Evolutionary conservation across 371 early-diverging fungal species (phyloP), one percentile per base, ranked within the genome.

Genomic region (Mortierella sp.): DNA sequence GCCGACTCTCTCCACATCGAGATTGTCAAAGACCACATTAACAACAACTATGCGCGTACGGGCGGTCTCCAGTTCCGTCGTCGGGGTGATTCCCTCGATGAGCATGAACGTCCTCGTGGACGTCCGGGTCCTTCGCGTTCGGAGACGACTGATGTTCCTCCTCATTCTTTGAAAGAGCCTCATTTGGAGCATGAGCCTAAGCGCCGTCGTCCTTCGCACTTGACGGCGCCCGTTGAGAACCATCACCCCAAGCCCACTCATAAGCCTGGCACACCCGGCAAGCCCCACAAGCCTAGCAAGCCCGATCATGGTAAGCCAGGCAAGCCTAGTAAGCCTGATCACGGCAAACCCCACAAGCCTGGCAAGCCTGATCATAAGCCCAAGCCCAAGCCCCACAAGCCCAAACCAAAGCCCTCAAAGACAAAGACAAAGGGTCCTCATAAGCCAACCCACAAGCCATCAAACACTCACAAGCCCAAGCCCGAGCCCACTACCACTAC

Each of bases 291-390:
- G n/a, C 72, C 49, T 72, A 38, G 44, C 8, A 78, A 78, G 10
- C 71, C 70, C 18, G 46, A 74, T 44, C 74, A 58, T 21, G 43
- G 60, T 24, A 74, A 68, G 71, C 56, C 43, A 3, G 68, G 48
- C n/a, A n/a, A 71, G 71, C 75, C 38, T 3, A 38, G 4, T n/a
- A 41, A 46, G 32, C 71, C 76, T 35, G 35, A 44, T 16, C 48
- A 70, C 44, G n/a, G n/a, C n/a, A n/a, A n/a, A n/a, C n/a, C n/a
- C n/a, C n/a, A n/a, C n/a, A n/a, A n/a, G n/a, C n/a, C n/a, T n/a
- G n/a, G n/a, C 38, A 76, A 74, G 71, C 71, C 74, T 38, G 74
- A 76, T n/a, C n/a, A n/a, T 38, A 76, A 76, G 68, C 51, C 76
- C 32, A 74, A 58, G n/a, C 58, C 72, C 65, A 56, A 75, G 46